Conservation (phyloP, 495 filamentous ascomycete species). For the Hapsidospora chrysogenum region DNA sequence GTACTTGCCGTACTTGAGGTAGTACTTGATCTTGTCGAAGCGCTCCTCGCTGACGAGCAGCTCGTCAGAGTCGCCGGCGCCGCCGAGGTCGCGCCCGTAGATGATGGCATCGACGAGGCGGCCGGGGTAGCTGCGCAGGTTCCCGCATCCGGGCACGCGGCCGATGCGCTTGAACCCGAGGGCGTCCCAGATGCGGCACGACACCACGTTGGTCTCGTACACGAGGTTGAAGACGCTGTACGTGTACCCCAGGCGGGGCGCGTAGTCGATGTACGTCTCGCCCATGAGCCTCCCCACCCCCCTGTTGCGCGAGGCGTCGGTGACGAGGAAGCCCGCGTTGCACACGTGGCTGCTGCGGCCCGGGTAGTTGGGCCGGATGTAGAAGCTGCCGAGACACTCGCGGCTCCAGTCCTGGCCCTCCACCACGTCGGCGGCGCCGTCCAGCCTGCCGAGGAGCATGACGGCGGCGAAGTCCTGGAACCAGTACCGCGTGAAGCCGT, state of each 20-base stretch:
- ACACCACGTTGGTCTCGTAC: slow-evolving; percentile 93
- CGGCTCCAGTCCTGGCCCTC: slow-evolving; percentile 69
- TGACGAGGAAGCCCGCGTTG: slow-evolving; percentile 90
- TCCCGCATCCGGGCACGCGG: slow-evolving; percentile 72
- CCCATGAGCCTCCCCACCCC: slow-evolving; percentile 90
- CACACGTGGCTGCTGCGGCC: slow-evolving; percentile 91
- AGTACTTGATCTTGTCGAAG: slow-evolving; percentile 96
- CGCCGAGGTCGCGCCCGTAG: slow-evolving; percentile 70
- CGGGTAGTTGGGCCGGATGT: slow-evolving; percentile 95
- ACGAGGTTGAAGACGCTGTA: slow-evolving; percentile 98
- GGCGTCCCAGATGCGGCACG: slow-evolving; percentile 89
- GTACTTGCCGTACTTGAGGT: slow-evolving; percentile 89
- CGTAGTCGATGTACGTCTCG: slow-evolving; percentile 88
- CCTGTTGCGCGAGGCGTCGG: slow-evolving; percentile 71
- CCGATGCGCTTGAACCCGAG: slow-evolving; percentile 98
- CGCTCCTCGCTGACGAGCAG: slow-evolving; percentile 90
- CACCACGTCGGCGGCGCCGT: slow-evolving; percentile 35
- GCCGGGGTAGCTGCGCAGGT: slow-evolving; percentile 63
- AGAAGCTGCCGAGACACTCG: slow-evolving; percentile 84
- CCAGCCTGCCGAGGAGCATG: slow-evolving; percentile 76
- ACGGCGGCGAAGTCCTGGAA: slow-evolving; percentile 89
- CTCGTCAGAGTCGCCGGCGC: slow-evolving; percentile 23
- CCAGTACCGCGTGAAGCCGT: slow-evolving; percentile 79
- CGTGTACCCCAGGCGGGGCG: slow-evolving; percentile 81
- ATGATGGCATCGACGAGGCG: slow-evolving; percentile 89